A percentile compares a stretch with the other conserved stretches of the same genome.
Conservation (phyloP, 2,329 filamentous ascomycete species). For the Capronia americana region DNA sequence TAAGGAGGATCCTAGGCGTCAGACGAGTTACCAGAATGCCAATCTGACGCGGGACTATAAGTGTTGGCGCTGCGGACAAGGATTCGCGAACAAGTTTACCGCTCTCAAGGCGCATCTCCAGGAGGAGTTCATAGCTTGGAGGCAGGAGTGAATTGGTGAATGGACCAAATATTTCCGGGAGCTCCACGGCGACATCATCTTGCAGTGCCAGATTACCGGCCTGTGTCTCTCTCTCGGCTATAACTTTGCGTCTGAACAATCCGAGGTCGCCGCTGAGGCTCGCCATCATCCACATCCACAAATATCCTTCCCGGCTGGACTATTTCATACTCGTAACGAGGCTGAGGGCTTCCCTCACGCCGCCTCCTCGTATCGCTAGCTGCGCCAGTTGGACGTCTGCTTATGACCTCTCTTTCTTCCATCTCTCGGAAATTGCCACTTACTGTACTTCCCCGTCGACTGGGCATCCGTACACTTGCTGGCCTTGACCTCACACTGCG, state of each 20-base stretch:
- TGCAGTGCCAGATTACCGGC: conserved; percentile 7
- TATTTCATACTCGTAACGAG: conserved; percentile 33
- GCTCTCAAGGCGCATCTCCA: conserved; percentile 77
- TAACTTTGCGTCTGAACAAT: conserved; percentile 19
- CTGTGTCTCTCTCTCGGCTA: conserved; percentile 15
- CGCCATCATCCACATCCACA: conserved; percentile 29
- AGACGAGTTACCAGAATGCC: conserved; percentile 55
- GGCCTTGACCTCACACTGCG: conserved; percentile 27
- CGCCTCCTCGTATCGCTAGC: conserved; percentile 20
- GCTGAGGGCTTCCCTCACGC: conserved; percentile 20
- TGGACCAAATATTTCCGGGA: neutral
- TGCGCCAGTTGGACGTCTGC: conserved; percentile 7
- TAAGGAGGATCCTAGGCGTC: conserved; percentile 66
- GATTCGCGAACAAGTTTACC: conserved; percentile 76
- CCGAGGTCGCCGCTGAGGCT: conserved; percentile 7
- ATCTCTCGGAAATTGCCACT: conserved; percentile 21
- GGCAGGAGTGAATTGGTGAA: conserved; percentile 58
- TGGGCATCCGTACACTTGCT: conserved; percentile 19
- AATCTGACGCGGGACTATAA: conserved; percentile 71
- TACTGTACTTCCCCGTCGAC: conserved; percentile 18
- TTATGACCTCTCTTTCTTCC: conserved; percentile 19
- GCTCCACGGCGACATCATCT: neutral
- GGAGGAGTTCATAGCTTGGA: conserved; percentile 78
- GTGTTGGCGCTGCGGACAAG: conserved; percentile 83
- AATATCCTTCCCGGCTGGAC: conserved; percentile 33